Evolutionary conservation across 495 filamentous ascomycete species (phyloP).

Genomic region (Podospora bellae-mahoneyi): DNA sequence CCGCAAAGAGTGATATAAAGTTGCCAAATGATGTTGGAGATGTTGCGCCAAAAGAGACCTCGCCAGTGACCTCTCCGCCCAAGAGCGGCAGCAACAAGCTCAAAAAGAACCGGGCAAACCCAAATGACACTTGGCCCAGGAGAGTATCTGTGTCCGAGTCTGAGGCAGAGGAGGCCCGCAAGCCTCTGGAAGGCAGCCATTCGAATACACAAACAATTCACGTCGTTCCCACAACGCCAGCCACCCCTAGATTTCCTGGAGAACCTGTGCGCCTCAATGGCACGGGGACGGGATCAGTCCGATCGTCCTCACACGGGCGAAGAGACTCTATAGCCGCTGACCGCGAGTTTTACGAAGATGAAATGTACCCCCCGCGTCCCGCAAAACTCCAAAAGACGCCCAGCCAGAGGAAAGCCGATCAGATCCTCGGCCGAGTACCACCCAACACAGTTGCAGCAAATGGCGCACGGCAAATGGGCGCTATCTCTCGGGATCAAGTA

Average conservation of each 20-base stretch:
- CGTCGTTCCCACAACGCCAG: background rate
- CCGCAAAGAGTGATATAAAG: slow-evolving; percentile 38
- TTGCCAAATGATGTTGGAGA: slow-evolving; percentile 29
- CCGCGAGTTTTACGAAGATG: slow-evolving; percentile 16
- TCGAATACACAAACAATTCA: background rate
- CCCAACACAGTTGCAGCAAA: slow-evolving; percentile 9
- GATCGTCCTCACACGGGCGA: slow-evolving; percentile 13
- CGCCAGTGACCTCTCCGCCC: slow-evolving; percentile 30
- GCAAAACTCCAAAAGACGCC: slow-evolving; percentile 24
- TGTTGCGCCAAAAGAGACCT: slow-evolving; percentile 21
- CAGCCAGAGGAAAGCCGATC: slow-evolving; percentile 32
- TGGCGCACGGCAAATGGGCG: slow-evolving; percentile 10
- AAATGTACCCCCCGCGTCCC: slow-evolving; percentile 13
- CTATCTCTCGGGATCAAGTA: slow-evolving; percentile 3
- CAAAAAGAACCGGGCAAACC: slow-evolving; percentile 41
- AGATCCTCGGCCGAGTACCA: slow-evolving; percentile 27
- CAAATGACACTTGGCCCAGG: slow-evolving; percentile 36
- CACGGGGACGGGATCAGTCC: background rate
- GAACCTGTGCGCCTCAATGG: background rate
- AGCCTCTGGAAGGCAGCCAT: background rate
- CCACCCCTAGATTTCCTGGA: background rate
- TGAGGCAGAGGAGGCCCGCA: background rate
- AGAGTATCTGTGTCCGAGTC: slow-evolving; percentile 28
- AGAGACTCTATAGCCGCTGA: slow-evolving; percentile 7
- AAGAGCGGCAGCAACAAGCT: slow-evolving; percentile 48